Evolutionary conservation across 768 basidiomycete genomes (phyloP), one percentile per base, ranked within the genome.

Genomic region (Termitomyces sp.): DNA sequence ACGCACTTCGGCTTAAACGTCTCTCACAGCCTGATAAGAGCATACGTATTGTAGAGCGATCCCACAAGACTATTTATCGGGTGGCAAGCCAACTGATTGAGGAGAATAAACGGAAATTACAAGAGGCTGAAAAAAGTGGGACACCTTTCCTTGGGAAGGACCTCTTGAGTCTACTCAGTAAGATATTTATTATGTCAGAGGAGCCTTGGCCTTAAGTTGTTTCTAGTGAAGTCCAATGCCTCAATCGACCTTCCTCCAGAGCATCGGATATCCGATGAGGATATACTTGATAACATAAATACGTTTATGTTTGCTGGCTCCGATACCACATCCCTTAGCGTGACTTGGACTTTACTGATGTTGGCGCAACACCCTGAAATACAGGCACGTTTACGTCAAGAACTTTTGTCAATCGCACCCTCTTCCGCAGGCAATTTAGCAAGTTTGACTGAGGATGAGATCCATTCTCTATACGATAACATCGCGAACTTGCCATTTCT

Each of bases 291-390:
- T 65, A 93, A 86, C 58, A 86, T 95, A 70, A 92, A 90, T 63
- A 94, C 92, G 0, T 90, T 95, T 69, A 84, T 94, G 79, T 92
- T 94, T 67, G 92, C 89, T 22, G 94, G 94, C 4, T 91, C 93
- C 13, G 92, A 95, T 65, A 92, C 92, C 0, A 88, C 88, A 12
- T 89, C 90, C 2, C 82, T 94, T 29, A 81, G 87, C 5, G 72
- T 96, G 44, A 90, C 90, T 0, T 97, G 94, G 94, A 85, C 86
- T 2, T 69, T 96, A n/a, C 74, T 85, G 57, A 74, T 90, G 16
- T 80, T 97, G 39, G 84, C 92, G 0, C 77, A 81, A 63, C 72
- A 90, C 66, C 85, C 85, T 0, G 75, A 75, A 1, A 68, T 86
- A 14, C 94, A 97, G 69, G 74, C 75, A 43, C 84, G 81, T 27